A percentile compares a stretch with the other conserved stretches of the same genome.
phyloP scores from a whole-genome alignment of 164 flowering plant species.

The Chimonanthus praecox region DNA sequence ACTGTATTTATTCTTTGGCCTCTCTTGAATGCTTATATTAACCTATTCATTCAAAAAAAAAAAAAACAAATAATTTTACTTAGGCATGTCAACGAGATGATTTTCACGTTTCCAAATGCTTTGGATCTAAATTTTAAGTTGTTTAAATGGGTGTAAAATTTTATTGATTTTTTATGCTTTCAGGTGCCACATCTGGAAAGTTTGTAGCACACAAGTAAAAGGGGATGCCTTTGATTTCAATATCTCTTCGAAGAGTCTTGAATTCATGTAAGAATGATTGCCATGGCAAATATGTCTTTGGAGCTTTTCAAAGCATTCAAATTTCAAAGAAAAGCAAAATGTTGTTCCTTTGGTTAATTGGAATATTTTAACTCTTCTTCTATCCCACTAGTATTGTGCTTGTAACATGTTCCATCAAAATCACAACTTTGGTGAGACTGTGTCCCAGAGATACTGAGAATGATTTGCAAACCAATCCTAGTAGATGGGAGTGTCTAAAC shows the following conservation, averaged over 20 bases:
- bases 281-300: constrained; percentile 52
- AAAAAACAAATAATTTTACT: too few relatives aligned
- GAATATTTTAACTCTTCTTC: neutral
- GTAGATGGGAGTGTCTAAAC: too few relatives aligned
- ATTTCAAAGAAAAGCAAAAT: constrained; percentile 31
- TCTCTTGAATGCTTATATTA: too few relatives aligned
- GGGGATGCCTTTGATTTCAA: constrained; percentile 71
- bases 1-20: too few relatives aligned
- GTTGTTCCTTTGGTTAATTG: constrained; percentile 5
- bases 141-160: neutral
- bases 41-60: too few relatives aligned
- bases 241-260: constrained; percentile 50
- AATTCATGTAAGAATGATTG: constrained; percentile 51
- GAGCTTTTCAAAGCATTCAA: constrained; percentile 50
- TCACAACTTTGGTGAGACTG: neutral
- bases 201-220: constrained; percentile 74
- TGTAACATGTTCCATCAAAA: too few relatives aligned
- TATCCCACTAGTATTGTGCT: neutral
- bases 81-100: too few relatives aligned
- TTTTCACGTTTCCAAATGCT: too few relatives aligned
- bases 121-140: too few relatives aligned
- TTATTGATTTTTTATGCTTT: neutral
- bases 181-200: constrained; percentile 54
- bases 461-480: too few relatives aligned
- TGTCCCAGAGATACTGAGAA: neutral